Evolutionary conservation across 352 stramenopile species (phyloP).

Genomic region (Globisporangium nodosum): DNA sequence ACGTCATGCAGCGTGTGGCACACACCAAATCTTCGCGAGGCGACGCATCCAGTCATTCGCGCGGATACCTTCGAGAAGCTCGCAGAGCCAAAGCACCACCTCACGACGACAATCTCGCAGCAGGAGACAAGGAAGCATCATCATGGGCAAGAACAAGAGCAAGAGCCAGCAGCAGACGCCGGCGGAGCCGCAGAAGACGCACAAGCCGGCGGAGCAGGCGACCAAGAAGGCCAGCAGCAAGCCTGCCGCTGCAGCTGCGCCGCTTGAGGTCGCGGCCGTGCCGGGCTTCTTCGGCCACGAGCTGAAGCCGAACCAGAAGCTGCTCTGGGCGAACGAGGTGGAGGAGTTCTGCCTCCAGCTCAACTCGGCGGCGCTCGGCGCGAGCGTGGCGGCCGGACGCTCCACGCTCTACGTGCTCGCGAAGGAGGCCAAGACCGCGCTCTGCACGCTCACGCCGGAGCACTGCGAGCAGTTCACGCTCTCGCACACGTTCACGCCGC

Average conservation of each 20-base stretch:
- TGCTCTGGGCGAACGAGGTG: constrained; percentile 64
- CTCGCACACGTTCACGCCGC: constrained; percentile 69
- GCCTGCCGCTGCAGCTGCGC: not conserved
- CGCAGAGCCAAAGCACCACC: too few species aligned
- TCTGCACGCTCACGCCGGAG: constrained; percentile 65
- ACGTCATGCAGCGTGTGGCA: not conserved
- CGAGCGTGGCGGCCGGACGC: constrained; percentile 41
- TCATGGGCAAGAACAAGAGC: constrained; percentile 13
- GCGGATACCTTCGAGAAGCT: not conserved
- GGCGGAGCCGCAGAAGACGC: constrained; percentile 4
- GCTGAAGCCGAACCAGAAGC: constrained; percentile 55
- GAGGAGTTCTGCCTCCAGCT: constrained; percentile 77
- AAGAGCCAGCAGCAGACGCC: constrained; percentile 5
- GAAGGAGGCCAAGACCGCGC: constrained; percentile 67
- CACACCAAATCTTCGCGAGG: not conserved
- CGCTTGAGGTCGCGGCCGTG: constrained; percentile 38
- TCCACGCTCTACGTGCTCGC: constrained; percentile 68
- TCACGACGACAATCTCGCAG: not conserved
- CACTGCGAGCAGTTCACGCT: constrained; percentile 71
- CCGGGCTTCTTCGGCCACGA: constrained; percentile 79
- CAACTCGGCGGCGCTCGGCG: constrained; percentile 65
- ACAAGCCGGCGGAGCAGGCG: constrained; percentile 3
- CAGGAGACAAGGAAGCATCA: not conserved
- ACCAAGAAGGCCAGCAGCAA: constrained; percentile 4
- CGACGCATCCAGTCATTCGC: not conserved